Evolutionary conservation across 164 flowering plant species (phyloP), one percentile per base, ranked within the genome.

Genomic region (Vitis amurensis): DNA sequence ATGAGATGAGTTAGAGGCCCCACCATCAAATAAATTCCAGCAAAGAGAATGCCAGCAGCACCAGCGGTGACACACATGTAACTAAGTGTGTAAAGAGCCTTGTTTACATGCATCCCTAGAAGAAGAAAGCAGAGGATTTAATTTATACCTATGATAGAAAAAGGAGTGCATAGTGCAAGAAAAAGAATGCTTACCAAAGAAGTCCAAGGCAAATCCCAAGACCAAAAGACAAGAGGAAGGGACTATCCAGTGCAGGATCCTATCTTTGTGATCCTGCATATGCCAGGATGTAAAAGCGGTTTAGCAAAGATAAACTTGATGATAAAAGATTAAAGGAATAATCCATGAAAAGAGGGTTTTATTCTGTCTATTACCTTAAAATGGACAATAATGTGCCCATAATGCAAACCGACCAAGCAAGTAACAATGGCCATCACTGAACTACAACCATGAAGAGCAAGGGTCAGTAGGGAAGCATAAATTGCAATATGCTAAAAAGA

Each of bases 331-430:
- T 64, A 27, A 12, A 11, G 0, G 0, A 2, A 16, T 2, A 11
- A 64, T 3, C 7, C 16, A 51, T 13, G 11, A 29, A 62, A 56
- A 10, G 44, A 37, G 44, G 44, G 44, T 37, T 37, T 37, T 6
- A 37, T 37, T 37, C 44, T 37, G 15, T 55, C 52, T 23, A 48
- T 72, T 64, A 88, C 96, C 87, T 89, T 80, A 48, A 84, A 86
- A 68, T 89, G 89, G 62, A 88, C 78, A 50, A 91, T 78, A 64
- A 89, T 72, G 64, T 91, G 97, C 62, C 97, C 97, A 68, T 68
- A 91, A 49, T 91, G 93, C 80, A 89, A 74, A 29, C 97, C 97
- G 49, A 91, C 74, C 74, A 89, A 71, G 83, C 93, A 91, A 56
- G 93, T 84, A 47, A 91, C 94, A 67, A 84, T 72, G 19, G 94